These are phyloP conservation scores for Tetrapisispora iriomotensis DNA, from an alignment of 805 yeast species.

Conservation along the genomic window DNA sequence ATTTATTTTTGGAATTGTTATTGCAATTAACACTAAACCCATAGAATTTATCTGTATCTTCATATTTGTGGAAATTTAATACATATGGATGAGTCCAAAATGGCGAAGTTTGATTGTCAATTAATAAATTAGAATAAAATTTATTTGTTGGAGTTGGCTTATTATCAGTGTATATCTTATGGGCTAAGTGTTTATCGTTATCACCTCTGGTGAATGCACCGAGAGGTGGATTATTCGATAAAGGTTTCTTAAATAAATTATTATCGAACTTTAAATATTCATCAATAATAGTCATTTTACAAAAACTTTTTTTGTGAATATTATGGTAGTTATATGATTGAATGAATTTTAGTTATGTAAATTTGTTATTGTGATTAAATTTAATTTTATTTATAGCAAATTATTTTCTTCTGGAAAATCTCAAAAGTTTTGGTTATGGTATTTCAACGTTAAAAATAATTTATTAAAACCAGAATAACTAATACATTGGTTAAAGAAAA, in stretches of 20 bases:
- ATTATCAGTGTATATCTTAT: slow-evolving; percentile 26
- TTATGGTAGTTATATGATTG: too few relatives aligned
- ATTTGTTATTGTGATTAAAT: too few relatives aligned
- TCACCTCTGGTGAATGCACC: slow-evolving; percentile 36
- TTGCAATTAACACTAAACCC: not conserved
- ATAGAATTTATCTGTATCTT: not conserved
- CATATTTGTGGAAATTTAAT: slow-evolving; percentile 38
- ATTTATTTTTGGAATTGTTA: not conserved
- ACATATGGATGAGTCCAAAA: slow-evolving; percentile 80
- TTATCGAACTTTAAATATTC: slow-evolving; percentile 1
- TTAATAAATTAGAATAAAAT: slow-evolving; percentile 62
- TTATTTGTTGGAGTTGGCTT: slow-evolving; percentile 61
- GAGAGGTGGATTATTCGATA: slow-evolving; percentile 27
- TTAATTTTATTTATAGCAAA: too few relatives aligned
- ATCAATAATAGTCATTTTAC: not conserved
- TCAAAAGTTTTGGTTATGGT: too few relatives aligned
- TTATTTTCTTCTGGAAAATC: too few relatives aligned
- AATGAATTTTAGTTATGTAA: too few relatives aligned
- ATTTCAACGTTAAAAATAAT: too few relatives aligned
- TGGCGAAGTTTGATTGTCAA: slow-evolving; percentile 57
- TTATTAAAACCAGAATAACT: too few relatives aligned
- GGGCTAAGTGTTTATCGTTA: slow-evolving; percentile 24
- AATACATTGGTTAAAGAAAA: too few relatives aligned
- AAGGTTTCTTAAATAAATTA: not conserved
- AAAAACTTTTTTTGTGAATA: too few relatives aligned